phyloP scores from a whole-genome alignment of 208 protist species.

The Trypanosoma vivax region DNA sequence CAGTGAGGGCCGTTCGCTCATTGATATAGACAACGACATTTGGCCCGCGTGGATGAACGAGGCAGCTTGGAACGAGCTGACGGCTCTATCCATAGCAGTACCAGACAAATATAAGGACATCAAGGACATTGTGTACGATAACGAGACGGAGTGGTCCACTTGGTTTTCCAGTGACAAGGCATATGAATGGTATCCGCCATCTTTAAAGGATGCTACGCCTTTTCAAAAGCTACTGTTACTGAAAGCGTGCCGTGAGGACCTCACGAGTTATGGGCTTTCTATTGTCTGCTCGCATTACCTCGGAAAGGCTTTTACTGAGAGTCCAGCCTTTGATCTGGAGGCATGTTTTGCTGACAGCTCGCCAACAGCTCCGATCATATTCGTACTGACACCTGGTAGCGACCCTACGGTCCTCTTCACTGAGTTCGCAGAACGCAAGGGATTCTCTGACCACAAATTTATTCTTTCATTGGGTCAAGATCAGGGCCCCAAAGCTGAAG shows the following conservation, averaged over 20 bases:
- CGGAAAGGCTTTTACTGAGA: constrained; percentile 87
- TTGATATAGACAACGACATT: constrained; percentile 70
- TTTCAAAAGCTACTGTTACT: constrained; percentile 89
- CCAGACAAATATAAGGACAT: constrained; percentile 77
- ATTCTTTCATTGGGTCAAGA: constrained; percentile 95
- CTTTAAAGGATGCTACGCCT: constrained; percentile 33
- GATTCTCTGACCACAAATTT: constrained; percentile 82
- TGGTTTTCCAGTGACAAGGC: constrained; percentile 87
- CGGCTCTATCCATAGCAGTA: constrained; percentile 70
- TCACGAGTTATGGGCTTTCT: constrained; percentile 85
- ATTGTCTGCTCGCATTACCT: constrained; percentile 69
- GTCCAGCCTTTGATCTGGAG: constrained; percentile 86
- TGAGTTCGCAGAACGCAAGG: constrained; percentile 90
- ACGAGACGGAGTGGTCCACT: constrained; percentile 69
- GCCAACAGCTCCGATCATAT: constrained; percentile 89
- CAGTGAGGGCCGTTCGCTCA: constrained; percentile 63
- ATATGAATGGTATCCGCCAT: constrained; percentile 62
- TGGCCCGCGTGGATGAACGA: constrained; percentile 85
- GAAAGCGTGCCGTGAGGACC: constrained; percentile 84
- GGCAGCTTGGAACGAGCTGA: constrained; percentile 89
- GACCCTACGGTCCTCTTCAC: constrained; percentile 92
- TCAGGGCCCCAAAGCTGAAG: constrained; percentile 88
- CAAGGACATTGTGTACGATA: constrained; percentile 75
- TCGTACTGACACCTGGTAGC: constrained; percentile 91
- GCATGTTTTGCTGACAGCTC: constrained; percentile 89